Evolutionary conservation across 2,329 filamentous ascomycete species (phyloP), one percentile per base, ranked within the genome.

Genomic region (Diplodia mutila): DNA sequence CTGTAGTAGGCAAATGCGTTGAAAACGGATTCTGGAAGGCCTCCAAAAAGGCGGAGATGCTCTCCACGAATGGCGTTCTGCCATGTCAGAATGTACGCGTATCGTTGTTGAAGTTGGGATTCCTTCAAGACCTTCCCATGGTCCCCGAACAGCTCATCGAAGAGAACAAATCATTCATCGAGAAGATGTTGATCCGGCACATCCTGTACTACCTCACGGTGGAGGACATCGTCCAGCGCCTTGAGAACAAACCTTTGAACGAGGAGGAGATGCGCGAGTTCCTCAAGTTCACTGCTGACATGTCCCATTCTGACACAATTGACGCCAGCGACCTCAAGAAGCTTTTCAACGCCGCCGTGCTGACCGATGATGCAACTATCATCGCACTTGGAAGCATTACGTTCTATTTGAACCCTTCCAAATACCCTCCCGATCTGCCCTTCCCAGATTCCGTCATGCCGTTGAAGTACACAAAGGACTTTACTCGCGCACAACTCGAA

Each of bases 1-100:
- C 86, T 0, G 86, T 91, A 69, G 91, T 98, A 23, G 92, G 93
- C 0, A 89, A 93, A 74, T 90, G 92, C 69, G 92, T 99, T 65
- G 94, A 97, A 75, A 92, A 97, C 79, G 92, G 93, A 0, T 99
- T 99, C 76, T 99, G 95, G 95, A 96, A 89, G 42, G 94, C 92
- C 70, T 95, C 91, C 74, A 90, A 88, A 75, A 90, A 90, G 70
- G 89, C 92, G 2, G 94, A 97, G 74, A 86, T 97, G 7, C 89
- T 96, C 71, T 97, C 94, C 1, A 97, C 91, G 23, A 88, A 90
- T 68, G 96, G 96, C 67, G 89, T 99, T 7, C 84, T 97, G 65
- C 88, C 91, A n/a, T 96, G 91, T 42, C 88, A 91, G 14, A 86
- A 91, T 72, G 92, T 97, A 42, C 91, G 95, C 39, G 86, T 97